phyloP scores from a whole-genome alignment of 495 filamentous ascomycete species.

The Penicillium steckii region DNA sequence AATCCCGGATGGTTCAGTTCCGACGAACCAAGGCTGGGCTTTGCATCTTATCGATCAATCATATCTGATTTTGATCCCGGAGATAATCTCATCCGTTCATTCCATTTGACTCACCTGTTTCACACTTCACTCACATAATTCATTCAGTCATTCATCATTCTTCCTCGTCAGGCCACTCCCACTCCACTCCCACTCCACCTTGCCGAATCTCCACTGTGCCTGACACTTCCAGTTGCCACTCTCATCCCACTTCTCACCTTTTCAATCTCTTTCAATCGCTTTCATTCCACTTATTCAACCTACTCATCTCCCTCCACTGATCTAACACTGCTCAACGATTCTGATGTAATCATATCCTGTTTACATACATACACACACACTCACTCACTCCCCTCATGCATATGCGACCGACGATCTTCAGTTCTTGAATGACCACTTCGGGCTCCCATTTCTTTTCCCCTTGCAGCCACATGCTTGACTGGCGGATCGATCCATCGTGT shows the following conservation, averaged over 20 bases:
- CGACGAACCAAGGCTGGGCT: slow-evolving; percentile 10
- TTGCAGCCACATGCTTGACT: slow-evolving; percentile 16
- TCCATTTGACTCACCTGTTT: no score
- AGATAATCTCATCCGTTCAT: no score
- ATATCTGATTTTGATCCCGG: slow-evolving; percentile 19
- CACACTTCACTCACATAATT: no score
- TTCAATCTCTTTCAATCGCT: background rate
- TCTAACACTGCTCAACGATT: background rate
- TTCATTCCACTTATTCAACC: background rate
- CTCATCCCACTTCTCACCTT: background rate
- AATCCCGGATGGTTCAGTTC: background rate
- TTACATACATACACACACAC: no score
- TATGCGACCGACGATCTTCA: slow-evolving; percentile 39
- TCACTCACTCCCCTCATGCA: slow-evolving; percentile 40
- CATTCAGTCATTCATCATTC: background rate
- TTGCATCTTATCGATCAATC: slow-evolving; percentile 29
- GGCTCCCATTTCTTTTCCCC: slow-evolving; percentile 14
- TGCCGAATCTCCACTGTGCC: background rate
- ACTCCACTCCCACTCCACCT: background rate
- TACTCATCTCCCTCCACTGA: background rate
- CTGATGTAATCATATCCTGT: no score
- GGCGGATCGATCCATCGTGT: slow-evolving; percentile 23
- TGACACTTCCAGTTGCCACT: background rate
- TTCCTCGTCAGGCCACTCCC: background rate
- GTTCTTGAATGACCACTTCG: slow-evolving; percentile 13